Evolutionary conservation across 495 filamentous ascomycete genomes (phyloP).

Genomic region (Penicillium paradoxum): DNA sequence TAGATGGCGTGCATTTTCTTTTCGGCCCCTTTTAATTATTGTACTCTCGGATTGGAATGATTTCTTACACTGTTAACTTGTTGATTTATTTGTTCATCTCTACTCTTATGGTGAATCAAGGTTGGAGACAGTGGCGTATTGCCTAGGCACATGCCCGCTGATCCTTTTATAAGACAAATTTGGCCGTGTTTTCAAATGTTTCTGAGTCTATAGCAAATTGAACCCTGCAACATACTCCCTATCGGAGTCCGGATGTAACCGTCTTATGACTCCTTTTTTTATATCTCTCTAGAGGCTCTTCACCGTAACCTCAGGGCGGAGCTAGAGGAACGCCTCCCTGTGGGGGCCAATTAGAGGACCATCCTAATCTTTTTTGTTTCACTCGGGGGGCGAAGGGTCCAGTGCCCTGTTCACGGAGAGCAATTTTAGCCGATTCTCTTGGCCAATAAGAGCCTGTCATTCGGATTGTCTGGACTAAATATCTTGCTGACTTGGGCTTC

Average conservation of each 20-base stretch:
- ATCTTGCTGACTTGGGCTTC: too few species aligned
- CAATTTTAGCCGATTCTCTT: background rate
- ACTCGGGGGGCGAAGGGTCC: background rate
- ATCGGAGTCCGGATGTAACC: too few species aligned
- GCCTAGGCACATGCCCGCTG: too few species aligned
- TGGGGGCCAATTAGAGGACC: too few species aligned
- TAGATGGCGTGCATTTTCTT: slow-evolving; percentile 29
- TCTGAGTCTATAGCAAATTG: too few species aligned
- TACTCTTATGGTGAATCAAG: slow-evolving; percentile 16
- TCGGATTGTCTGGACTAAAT: background rate
- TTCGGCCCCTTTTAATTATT: slow-evolving; percentile 7
- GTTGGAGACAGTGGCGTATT: slow-evolving; percentile 12
- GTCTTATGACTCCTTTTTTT: too few species aligned
- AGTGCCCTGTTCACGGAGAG: background rate
- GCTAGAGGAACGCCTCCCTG: too few species aligned
- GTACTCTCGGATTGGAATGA: slow-evolving; percentile 8
- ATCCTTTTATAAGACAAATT: too few species aligned
- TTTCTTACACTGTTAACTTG: background rate
- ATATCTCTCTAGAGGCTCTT: too few species aligned
- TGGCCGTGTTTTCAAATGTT: too few species aligned
- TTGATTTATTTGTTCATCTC: slow-evolving; percentile 1
- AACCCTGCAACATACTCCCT: too few species aligned
- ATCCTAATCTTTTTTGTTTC: background rate
- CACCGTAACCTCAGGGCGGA: too few species aligned
- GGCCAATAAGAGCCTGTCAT: background rate